Evolutionary conservation across 1,139 yeast genomes (phyloP), one percentile per base, ranked within the genome.

Genomic region (Eremothecium coryli): DNA sequence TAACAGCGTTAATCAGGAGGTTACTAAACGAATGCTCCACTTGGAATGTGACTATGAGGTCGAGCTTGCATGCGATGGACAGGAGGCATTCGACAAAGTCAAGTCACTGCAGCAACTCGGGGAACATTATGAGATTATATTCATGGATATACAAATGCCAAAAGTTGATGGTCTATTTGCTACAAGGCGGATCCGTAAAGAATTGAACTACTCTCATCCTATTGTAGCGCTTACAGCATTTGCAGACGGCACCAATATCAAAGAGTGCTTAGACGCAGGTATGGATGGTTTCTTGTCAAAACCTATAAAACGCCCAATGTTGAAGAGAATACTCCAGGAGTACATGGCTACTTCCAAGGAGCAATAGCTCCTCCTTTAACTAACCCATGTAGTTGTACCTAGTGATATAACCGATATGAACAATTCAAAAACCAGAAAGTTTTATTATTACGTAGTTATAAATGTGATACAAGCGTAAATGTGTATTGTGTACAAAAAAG

Each of bases 141-240:
- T 90, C 52, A 88, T 90, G 97, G 98, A 90, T 60, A 85, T 90
- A 34, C 95, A 86, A 58, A 90, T 90, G 98, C 98, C 97, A 2
- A 76, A 73, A 46, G 69, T 84, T 45, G 94, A 86, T 56, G 98
- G 98, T 2, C 61, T 88, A 29, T 66, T 75, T 21, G 94, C 97
- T 1, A 84, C 96, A 0, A 71, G 66, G 46, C 65, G 71, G 54
- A 82, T 90, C 28, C 67, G 95, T 33, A 62, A 70, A 20, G 76
- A 78, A 33, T 60, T 82, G 37, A 69, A 72, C 3, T 86, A 72
- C 54, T 62, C 64, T 1, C 70, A 72, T 17, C 95, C 96, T 0
- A 86, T 90, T 39, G 86, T 90, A 33, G 97, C 97, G 0, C 65
- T 90, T 40, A 90, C 97, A 0, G 97, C 96, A 2, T 85, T 80